Percentiles rank a stretch among this genome's conserved stretches.
phyloP scores from a whole-genome alignment of 2,329 filamentous ascomycete genomes.

The Fusarium hostae region DNA sequence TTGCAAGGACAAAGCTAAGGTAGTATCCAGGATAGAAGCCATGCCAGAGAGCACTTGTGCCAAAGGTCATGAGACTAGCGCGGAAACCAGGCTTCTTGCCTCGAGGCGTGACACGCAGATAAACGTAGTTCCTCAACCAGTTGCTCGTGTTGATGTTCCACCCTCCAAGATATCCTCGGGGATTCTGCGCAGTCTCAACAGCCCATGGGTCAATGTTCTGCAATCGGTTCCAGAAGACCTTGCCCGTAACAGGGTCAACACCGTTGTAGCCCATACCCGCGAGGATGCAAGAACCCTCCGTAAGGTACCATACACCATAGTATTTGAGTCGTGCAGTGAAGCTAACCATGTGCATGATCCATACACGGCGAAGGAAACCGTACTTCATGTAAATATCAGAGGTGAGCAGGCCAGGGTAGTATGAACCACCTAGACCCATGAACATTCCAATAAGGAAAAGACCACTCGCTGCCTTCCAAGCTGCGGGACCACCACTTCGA shows the following conservation, averaged over 20 bases:
- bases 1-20: slow-evolving; percentile 86
- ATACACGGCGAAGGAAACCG: slow-evolving; percentile 77
- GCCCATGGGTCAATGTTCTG: slow-evolving; percentile 88
- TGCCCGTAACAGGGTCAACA: slow-evolving; percentile 84
- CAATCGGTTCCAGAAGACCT: slow-evolving; percentile 86
- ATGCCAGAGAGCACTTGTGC: slow-evolving; percentile 96
- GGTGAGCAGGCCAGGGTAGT: slow-evolving; percentile 71
- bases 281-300: slow-evolving; percentile 94
- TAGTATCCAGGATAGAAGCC: slow-evolving; percentile 99
- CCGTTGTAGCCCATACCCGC: slow-evolving; percentile 95
- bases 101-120: slow-evolving; percentile 91
- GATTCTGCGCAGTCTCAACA: slow-evolving; percentile 92
- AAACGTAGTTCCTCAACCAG: slow-evolving; percentile 96
- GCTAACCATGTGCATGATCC: slow-evolving; percentile 84
- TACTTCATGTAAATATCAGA: slow-evolving; percentile 74
- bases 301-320: slow-evolving; percentile 94
- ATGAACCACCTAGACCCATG: slow-evolving; percentile 76
- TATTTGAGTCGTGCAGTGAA: slow-evolving; percentile 89
- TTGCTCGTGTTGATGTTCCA: slow-evolving; percentile 99
- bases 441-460: slow-evolving; percentile 84
- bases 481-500: slow-evolving; percentile 86
- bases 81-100: slow-evolving; percentile 97
- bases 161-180: slow-evolving; percentile 86
- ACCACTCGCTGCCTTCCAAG: slow-evolving; percentile 78
- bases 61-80: slow-evolving; percentile 92